Percentiles rank a stretch among this genome's conserved stretches.
phyloP scores from a whole-genome alignment of 345 rosid species.

The Punica granatum region DNA sequence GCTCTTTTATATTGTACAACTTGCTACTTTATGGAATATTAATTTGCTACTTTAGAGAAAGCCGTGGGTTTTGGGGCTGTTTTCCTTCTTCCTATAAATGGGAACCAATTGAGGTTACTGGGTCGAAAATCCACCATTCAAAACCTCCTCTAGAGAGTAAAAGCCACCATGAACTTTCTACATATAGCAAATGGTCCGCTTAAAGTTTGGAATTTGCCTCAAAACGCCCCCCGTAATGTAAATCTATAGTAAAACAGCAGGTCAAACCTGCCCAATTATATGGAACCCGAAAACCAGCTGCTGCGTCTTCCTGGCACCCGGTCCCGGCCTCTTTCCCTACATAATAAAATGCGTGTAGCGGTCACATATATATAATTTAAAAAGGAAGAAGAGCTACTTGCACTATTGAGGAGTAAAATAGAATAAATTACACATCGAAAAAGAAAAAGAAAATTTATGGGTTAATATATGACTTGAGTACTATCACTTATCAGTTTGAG shows the following conservation, averaged over 20 bases:
- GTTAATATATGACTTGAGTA: too few relatives aligned
- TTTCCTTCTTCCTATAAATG: background rate
- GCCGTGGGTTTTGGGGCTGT: background rate
- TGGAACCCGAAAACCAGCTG: background rate
- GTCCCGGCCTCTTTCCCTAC: background rate
- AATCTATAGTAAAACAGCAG: background rate
- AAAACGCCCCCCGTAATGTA: background rate
- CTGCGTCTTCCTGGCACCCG: too few relatives aligned
- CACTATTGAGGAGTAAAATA: too few relatives aligned
- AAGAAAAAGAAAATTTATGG: too few relatives aligned
- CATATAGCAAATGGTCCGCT: background rate
- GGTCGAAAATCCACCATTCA: background rate
- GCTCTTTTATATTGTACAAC: background rate
- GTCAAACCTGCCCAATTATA: background rate
- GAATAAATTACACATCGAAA: too few relatives aligned
- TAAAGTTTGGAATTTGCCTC: background rate
- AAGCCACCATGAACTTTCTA: background rate
- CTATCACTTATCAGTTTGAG: too few relatives aligned
- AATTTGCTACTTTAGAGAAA: background rate
- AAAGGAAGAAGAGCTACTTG: too few relatives aligned
- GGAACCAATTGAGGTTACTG: background rate
- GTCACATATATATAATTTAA: too few relatives aligned
- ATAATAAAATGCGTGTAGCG: background rate
- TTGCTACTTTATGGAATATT: background rate
- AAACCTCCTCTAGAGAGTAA: background rate